Evolutionary conservation across 176 grass and related monocot genomes (phyloP), one percentile per base, ranked within the genome.

Genomic region (Alopecurus myosuroides): DNA sequence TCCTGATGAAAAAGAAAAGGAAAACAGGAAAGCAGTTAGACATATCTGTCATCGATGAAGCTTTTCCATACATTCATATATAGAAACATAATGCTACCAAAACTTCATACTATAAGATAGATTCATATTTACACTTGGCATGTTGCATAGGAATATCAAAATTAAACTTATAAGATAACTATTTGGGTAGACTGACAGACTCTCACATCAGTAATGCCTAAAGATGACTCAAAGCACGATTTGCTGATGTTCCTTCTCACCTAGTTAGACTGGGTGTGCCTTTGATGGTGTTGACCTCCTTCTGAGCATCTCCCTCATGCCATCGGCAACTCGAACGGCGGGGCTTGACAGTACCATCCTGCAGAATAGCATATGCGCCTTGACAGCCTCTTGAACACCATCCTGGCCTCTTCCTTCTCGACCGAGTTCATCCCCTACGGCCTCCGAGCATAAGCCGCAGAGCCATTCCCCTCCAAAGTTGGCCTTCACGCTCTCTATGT

Each of bases 391-490:
- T 82, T 92, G 50, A 22, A 90, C 31, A 5, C 75, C 68, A 67
- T 58, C 65, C 23, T 85, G 36, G 23, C 39, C 31, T 20, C 74
- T 83, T 13, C 81, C 74, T 22, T 74, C 82, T 44, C 48, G 78
- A n/a, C 51, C 2, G 22, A 90, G 66, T 18, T 90, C 88, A 63
- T 94, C 87, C 19, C 81, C 41, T 44, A 92, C 79, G 4, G 88
- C 90, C 58, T 92, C 89, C 0, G 89, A 94, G 81, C 92, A 94
- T 60, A 94, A 17, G 12, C 89, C 89, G 18, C 92, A 94, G 28
- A 94, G 83, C 89, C 92, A 94, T 82, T 83, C 87, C 51, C 90
- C 89, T 69, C 78, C 92, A 64, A 94, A 94, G 35, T 70, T 94
- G 19, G 65, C 56, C 81, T 87, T 94, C 19, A 89, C 60, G 18